Evolutionary conservation across 192 early-diverging fungal species (phyloP).

Genomic region (Chytriomyces sp.): DNA sequence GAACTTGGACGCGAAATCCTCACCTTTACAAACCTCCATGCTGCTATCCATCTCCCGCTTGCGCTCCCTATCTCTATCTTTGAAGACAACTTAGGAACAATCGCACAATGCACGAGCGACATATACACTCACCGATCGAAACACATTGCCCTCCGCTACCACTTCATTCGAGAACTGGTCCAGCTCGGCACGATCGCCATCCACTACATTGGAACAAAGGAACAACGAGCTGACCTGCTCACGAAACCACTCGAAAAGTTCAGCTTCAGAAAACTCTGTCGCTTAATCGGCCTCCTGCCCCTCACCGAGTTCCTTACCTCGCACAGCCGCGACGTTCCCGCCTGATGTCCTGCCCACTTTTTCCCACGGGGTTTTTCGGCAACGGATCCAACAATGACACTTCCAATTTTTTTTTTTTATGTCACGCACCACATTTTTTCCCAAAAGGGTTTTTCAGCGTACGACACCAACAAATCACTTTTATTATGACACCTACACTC

Average conservation of each 20-base stretch:
- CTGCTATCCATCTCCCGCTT: not conserved
- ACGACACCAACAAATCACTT: too few relatives aligned
- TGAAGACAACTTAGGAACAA: constrained; percentile 6
- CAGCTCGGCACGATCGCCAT: not conserved
- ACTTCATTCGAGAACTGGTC: constrained; percentile 18
- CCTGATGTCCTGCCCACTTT: too few relatives aligned
- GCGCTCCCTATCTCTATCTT: not conserved
- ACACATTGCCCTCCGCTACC: constrained; percentile 27
- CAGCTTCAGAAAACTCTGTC: too few relatives aligned
- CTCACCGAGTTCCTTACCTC: too few relatives aligned
- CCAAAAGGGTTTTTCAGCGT: too few relatives aligned
- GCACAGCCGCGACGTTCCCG: too few relatives aligned
- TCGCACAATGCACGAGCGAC: constrained; percentile 19
- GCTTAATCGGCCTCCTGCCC: too few relatives aligned
- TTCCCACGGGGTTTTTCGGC: too few relatives aligned
- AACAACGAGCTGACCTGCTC: not conserved
- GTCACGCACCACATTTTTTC: too few relatives aligned
- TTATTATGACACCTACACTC: too few relatives aligned
- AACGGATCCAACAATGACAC: too few relatives aligned
- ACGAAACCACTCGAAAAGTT: not conserved
- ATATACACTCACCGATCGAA: constrained; percentile 14
- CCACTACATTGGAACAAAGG: not conserved
- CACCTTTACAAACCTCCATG: constrained; percentile 15
- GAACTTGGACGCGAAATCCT: constrained; percentile 27
- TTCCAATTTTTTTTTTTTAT: too few relatives aligned